Percentiles rank a stretch among this genome's conserved stretches.
These are phyloP conservation scores for Leersia perrieri DNA, from an alignment of 176 grass and related monocot genomes.

Conservation along the genomic window DNA sequence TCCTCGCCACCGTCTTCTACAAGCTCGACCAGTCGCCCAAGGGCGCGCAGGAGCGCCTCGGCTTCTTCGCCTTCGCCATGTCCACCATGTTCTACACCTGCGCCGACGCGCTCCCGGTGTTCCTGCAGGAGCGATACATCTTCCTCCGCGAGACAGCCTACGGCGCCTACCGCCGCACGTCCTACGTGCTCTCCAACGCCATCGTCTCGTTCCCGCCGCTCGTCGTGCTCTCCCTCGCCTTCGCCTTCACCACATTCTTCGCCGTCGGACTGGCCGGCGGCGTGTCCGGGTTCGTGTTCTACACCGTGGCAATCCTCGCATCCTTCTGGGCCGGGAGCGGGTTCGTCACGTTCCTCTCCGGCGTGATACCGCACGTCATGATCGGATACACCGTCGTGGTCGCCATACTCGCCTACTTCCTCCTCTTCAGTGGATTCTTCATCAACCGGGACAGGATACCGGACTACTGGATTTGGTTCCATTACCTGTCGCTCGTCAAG, in stretches of 20 bases:
- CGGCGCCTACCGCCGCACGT: constrained; percentile 82
- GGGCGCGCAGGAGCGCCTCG: constrained; percentile 81
- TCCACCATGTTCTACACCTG: constrained; percentile 98
- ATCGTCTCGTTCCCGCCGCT: constrained; percentile 85
- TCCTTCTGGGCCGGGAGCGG: constrained; percentile 87
- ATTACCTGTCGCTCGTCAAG: constrained; percentile 90
- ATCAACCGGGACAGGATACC: constrained; percentile 89
- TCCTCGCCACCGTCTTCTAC: constrained; percentile 90
- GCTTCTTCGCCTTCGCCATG: constrained; percentile 98
- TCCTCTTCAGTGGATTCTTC: constrained; percentile 95
- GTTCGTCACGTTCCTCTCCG: constrained; percentile 94
- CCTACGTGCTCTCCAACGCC: constrained; percentile 94
- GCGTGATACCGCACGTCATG: constrained; percentile 85
- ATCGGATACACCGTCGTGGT: constrained; percentile 83
- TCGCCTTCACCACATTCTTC: constrained; percentile 78
- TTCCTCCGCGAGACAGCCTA: constrained; percentile 93
- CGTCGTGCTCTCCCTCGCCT: constrained; percentile 73
- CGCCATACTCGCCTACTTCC: constrained; percentile 86
- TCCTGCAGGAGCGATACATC: constrained; percentile 87
- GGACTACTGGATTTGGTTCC: constrained; percentile 93
- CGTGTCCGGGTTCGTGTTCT: constrained; percentile 66
- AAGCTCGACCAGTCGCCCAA: constrained; percentile 70
- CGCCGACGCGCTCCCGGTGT: constrained; percentile 90
- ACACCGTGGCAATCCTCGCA: constrained; percentile 67
- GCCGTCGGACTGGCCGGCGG: constrained; percentile 82